A percentile compares a stretch with the other conserved stretches of the same genome.
These are phyloP conservation scores for Exophiala xenobiotica DNA, from an alignment of 2,329 filamentous ascomycete species.

Conservation along the genomic window DNA sequence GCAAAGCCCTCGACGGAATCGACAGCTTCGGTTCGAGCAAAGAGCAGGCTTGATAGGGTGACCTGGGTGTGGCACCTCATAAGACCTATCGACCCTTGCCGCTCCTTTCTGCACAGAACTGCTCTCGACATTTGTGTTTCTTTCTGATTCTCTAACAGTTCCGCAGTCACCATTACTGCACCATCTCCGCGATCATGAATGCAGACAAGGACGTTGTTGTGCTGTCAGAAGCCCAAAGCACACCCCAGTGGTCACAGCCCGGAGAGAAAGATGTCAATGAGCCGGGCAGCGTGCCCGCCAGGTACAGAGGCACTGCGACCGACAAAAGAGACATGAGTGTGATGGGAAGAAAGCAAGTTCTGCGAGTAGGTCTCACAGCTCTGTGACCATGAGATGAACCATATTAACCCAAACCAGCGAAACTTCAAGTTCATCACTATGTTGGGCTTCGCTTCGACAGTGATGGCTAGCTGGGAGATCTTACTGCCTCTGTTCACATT, in stretches of 20 bases:
- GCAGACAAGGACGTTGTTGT: conserved; percentile 1
- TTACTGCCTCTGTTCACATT: conserved; percentile 12
- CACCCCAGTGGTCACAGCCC: neutral
- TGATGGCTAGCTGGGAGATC: conserved; percentile 46
- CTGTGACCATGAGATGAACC: neutral
- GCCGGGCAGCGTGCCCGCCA: conserved; percentile 32
- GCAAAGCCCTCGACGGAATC: too few species aligned
- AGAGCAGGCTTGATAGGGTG: too few species aligned
- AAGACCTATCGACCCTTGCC: too few species aligned
- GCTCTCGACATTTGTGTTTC: too few species aligned
- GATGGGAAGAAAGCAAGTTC: conserved; percentile 41
- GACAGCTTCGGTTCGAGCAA: too few species aligned
- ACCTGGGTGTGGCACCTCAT: too few species aligned
- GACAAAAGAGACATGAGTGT: conserved; percentile 41
- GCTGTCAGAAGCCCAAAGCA: conserved; percentile 2
- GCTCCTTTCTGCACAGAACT: too few species aligned
- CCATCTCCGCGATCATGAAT: too few species aligned
- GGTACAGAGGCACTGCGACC: conserved; percentile 40
- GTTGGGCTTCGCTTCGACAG: conserved; percentile 45
- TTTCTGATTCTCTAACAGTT: too few species aligned
- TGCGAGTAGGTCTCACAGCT: conserved; percentile 38
- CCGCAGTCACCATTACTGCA: too few species aligned
- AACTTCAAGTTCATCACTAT: conserved; percentile 48
- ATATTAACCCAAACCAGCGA: conserved; percentile 34
- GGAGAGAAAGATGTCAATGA: conserved; percentile 8